Evolutionary conservation across 768 basidiomycete species (phyloP), one percentile per base, ranked within the genome.

Genomic region (Wakefieldia striispora): DNA sequence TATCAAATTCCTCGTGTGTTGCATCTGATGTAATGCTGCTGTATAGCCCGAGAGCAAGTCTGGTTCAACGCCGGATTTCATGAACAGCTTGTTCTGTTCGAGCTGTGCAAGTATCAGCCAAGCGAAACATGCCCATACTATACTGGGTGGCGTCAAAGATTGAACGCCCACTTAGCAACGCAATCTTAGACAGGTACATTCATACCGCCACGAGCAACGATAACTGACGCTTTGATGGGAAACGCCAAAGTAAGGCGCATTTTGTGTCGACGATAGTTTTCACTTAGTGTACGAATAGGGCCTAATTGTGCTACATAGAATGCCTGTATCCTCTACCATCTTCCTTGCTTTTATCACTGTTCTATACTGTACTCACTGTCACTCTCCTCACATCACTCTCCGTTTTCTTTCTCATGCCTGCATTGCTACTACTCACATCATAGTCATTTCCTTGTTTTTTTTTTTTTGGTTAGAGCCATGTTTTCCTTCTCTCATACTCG

Each of bases 51-150:
- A 42, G 82, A 86, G 66, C 84, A 88, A 60, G 85, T 88, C 45
- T 88, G 86, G 86, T 78, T 81, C 52, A 86, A 81, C 53, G 78
- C 84, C n/a, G 87, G 86, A 38, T 88, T 89, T 66, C 81, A 85
- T 49, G 84, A 88, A 69, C 87, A 90, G 57, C 77, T 90, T 23
- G 81, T 87, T 29, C 70, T 90, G 40, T 89, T 86, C 47, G 84
- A 84, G 59, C 73, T 88, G 27, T 89, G 87, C 64, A 74, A 76
- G 64, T 89, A 88, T 52, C 73, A 73, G 21, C 86, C 86, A 12
- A 74, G 74, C 19, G 77, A 76, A 4, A 58, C 71, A 14, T 80
- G 82, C 56, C 84, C 84, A 8, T 80, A 85, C 54, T 90, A 90
- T 60, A 61, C 68, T 44, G 81, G 76, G 43, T 88, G 86, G 86